Evolutionary conservation across 306 rosid species (phyloP).

Genomic region (Cercis canadensis): DNA sequence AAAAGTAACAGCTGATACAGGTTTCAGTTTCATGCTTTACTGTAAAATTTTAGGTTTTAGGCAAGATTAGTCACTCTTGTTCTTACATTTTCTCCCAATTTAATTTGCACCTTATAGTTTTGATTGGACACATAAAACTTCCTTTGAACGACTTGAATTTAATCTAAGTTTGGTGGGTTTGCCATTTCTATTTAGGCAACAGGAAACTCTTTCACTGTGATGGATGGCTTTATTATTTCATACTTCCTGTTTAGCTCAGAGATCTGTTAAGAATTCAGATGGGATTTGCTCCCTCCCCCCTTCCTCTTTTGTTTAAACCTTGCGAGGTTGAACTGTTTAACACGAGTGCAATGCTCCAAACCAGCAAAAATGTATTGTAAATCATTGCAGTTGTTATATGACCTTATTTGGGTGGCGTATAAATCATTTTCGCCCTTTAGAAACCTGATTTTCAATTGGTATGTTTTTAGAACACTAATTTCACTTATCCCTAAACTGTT

Average conservation of each 20-base stretch:
- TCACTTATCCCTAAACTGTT: neutral
- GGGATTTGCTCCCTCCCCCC: no score
- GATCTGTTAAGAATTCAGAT: no score
- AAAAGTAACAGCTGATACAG: neutral
- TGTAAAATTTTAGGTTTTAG: neutral
- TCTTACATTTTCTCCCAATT: no score
- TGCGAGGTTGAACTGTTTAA: no score
- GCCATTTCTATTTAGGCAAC: neutral
- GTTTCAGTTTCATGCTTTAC: neutral
- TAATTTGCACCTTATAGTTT: no score
- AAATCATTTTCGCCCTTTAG: no score
- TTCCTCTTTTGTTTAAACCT: no score
- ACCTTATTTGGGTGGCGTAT: neutral
- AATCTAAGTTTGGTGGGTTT: no score
- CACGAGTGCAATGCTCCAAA: neutral
- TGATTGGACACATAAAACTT: no score
- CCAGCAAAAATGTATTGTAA: neutral
- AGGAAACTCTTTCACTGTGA: neutral
- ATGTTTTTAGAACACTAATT: neutral
- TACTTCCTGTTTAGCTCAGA: no score
- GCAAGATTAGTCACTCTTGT: neutral
- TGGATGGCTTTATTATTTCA: neutral
- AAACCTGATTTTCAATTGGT: conserved; percentile 6
- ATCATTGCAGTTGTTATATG: neutral
- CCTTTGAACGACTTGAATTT: no score